phyloP scores from a whole-genome alignment of 257 asterid genomes.

The Capsicum chinense region DNA sequence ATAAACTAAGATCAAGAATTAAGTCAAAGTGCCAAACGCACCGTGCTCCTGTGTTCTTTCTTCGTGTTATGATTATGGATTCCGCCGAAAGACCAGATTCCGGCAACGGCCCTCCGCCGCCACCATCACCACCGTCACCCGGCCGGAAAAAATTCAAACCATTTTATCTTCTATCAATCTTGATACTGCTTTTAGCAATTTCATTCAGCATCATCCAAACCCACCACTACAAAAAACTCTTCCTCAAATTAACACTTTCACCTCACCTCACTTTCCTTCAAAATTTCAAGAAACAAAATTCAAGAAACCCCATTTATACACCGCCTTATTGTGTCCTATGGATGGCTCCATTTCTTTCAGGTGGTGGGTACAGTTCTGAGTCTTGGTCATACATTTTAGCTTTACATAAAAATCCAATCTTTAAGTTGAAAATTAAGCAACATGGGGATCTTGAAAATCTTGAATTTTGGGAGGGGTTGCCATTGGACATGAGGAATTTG shows the following conservation, averaged over 20 bases:
- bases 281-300: neutral
- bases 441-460: slow-evolving; percentile 72
- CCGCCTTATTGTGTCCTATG: slow-evolving; percentile 70
- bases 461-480: slow-evolving; percentile 81
- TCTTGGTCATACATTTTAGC: slow-evolving; percentile 92
- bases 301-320: slow-evolving; percentile 20
- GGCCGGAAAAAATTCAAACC: slow-evolving; percentile 40
- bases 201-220: slow-evolving; percentile 38
- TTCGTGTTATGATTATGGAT: slow-evolving; percentile 37
- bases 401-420: slow-evolving; percentile 47
- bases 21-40: too few relatives aligned
- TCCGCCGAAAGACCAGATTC: slow-evolving; percentile 45
- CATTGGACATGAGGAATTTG: slow-evolving; percentile 60
- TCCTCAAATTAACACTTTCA: slow-evolving; percentile 35
- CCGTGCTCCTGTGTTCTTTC: too few relatives aligned
- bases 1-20: too few relatives aligned
- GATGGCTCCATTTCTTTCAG: slow-evolving; percentile 97
- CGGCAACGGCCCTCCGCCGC: slow-evolving; percentile 35
- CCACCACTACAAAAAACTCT: slow-evolving; percentile 32
- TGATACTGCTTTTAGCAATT: slow-evolving; percentile 52
- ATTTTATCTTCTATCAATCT: slow-evolving; percentile 49
- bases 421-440: slow-evolving; percentile 65
- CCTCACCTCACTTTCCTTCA: too few relatives aligned
- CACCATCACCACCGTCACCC: slow-evolving; percentile 35
- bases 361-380: slow-evolving; percentile 95